Conservation (phyloP, 2,329 filamentous ascomycete genomes). For the Metarhizium sp. region DNA sequence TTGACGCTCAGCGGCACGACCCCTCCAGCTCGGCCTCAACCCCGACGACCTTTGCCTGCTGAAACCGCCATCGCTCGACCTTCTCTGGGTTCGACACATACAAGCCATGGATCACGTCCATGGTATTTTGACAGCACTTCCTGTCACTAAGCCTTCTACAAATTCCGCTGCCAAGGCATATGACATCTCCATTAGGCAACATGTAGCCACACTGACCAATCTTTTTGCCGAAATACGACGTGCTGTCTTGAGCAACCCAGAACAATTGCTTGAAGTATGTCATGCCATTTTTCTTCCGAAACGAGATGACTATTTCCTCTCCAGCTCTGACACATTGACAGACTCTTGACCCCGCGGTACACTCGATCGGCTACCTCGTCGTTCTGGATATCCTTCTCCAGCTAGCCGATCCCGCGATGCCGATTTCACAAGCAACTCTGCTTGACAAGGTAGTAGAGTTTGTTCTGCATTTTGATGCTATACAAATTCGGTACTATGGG, state of each 20-base stretch:
- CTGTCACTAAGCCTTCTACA: not conserved
- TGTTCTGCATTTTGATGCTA: constrained; percentile 37
- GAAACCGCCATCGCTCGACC: not conserved
- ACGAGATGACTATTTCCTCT: not conserved
- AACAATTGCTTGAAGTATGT: constrained; percentile 31
- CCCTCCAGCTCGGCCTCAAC: not conserved
- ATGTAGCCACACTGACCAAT: constrained; percentile 1
- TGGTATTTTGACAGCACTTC: constrained; percentile 2
- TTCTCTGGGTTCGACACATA: not conserved
- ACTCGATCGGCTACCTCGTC: constrained; percentile 43
- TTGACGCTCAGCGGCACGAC: not conserved
- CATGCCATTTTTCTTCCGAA: not conserved
- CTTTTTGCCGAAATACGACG: not conserved
- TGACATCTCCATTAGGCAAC: constrained; percentile 4
- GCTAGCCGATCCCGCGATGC: constrained; percentile 14
- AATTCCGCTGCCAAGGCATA: constrained; percentile 1
- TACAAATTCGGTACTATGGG: constrained; percentile 44
- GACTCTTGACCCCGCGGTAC: constrained; percentile 35
- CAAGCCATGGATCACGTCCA: constrained; percentile 2
- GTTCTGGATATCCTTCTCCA: constrained; percentile 33
- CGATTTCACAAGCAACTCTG: constrained; percentile 22
- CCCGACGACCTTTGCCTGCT: not conserved
- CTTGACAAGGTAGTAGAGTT: constrained; percentile 35
- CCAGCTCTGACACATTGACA: constrained; percentile 13
- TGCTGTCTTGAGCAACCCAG: constrained; percentile 23